A percentile compares a stretch with the other conserved stretches of the same genome.
Evolutionary conservation across 208 protist genomes (phyloP).

Genomic region (Wallacemonas rigidus): DNA sequence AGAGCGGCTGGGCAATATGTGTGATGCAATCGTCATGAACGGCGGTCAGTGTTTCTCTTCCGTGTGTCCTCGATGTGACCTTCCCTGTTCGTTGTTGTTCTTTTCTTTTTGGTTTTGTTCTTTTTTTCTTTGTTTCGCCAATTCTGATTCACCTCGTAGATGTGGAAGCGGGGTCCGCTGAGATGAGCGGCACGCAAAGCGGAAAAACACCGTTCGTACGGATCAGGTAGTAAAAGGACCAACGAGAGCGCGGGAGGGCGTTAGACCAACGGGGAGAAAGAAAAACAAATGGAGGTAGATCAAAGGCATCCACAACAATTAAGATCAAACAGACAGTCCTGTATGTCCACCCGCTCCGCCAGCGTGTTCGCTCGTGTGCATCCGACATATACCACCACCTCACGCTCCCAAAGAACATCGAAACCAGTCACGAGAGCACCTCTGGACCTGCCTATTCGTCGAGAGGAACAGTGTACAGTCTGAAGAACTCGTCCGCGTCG

Average conservation of each 20-base stretch:
- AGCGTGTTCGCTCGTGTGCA: too few relatives aligned
- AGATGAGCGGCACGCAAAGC: too few relatives aligned
- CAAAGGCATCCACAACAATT: not conserved
- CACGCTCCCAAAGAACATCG: too few relatives aligned
- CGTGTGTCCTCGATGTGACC: not conserved
- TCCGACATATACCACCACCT: too few relatives aligned
- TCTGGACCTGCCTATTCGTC: conserved; percentile 24
- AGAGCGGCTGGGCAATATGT: too few relatives aligned
- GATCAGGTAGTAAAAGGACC: too few relatives aligned
- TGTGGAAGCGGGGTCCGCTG: too few relatives aligned
- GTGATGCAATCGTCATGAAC: too few relatives aligned
- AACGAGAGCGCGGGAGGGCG: too few relatives aligned
- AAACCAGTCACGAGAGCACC: not conserved
- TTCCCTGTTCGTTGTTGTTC: not conserved
- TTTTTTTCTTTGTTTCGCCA: conserved; percentile 8
- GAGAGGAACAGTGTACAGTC: conserved; percentile 61
- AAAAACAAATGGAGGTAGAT: conserved; percentile 19
- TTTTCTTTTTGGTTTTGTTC: conserved; percentile 15
- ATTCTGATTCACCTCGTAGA: not conserved
- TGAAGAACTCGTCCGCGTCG: conserved; percentile 78
- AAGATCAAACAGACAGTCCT: too few relatives aligned
- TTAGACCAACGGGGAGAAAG: not conserved
- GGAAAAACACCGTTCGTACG: too few relatives aligned
- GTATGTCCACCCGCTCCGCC: too few relatives aligned
- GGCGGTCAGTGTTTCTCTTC: not conserved